Conservation (phyloP, 306 rosid genomes). For the Castanopsis chinensis region DNA sequence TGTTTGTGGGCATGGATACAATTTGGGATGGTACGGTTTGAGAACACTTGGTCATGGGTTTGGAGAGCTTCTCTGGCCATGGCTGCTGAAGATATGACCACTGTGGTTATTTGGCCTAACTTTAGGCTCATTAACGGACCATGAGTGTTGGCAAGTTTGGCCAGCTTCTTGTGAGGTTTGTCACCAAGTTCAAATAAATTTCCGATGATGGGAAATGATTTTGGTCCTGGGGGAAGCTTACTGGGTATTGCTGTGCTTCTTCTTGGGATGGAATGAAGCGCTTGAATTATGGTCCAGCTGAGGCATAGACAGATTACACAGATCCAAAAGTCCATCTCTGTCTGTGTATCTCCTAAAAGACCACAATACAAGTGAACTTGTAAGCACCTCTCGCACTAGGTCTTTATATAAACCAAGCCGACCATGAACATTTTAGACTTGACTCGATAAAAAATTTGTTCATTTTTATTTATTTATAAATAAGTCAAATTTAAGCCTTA, state of each 20-base stretch:
- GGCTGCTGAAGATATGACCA: conserved; percentile 40
- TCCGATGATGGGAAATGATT: conserved; percentile 39
- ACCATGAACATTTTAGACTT: too few species aligned
- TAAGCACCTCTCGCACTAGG: too few species aligned
- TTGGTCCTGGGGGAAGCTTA: conserved; percentile 54
- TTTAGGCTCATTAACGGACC: conserved; percentile 53
- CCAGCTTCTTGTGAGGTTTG: conserved; percentile 44
- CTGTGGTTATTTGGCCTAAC: conserved; percentile 44
- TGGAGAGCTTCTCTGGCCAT: conserved; percentile 43
- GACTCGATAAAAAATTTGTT: too few species aligned
- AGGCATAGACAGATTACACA: background rate
- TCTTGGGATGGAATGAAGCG: background rate
- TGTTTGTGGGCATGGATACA: conserved; percentile 27
- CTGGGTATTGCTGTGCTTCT: background rate
- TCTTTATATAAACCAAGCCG: too few species aligned
- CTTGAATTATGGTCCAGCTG: conserved; percentile 13
- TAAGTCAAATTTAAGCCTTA: too few species aligned
- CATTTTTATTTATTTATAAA: too few species aligned
- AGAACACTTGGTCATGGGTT: conserved; percentile 39
- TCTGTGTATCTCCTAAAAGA: too few species aligned
- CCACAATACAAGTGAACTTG: too few species aligned
- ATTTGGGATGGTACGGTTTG: conserved; percentile 34
- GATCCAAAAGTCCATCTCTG: too few species aligned
- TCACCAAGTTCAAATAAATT: conserved; percentile 48
- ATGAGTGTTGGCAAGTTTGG: conserved; percentile 28